Evolutionary conservation across 192 early-diverging fungal species (phyloP), one percentile per base, ranked within the genome.

Genomic region (Coemansia sp.): DNA sequence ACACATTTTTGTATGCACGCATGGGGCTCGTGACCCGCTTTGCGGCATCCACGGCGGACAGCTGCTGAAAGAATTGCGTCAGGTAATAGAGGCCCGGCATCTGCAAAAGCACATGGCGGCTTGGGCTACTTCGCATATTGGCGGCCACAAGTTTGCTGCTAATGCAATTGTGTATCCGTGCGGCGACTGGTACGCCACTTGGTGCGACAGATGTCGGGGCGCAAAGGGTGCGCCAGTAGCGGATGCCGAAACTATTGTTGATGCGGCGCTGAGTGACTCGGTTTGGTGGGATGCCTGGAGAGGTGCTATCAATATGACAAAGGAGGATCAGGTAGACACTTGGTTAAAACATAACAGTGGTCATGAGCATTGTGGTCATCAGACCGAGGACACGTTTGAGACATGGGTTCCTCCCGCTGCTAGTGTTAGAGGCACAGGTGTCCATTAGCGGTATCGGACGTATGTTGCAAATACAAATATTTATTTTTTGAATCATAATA

Each of bases 211-310:
- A 24, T 82, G 71, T 52, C 22, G 59, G 4, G 59, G 70, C 4
- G 27, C 27, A 27, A 44, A 16, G 27, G 55, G 32, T 10, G 16
- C 45, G 0, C 56, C 52, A 3, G 53, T 11, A 1, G 60, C 61
- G 11, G 71, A 76, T 41, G 74, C 79, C 1, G 49, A 67, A 29
- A 70, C 79, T 7, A 67, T 82, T 18, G 24, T 82, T 2, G 68
- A 76, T n/a, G 70, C 70, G 32, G 74, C 64, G 0, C 55, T 71
- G 7, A 47, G 62, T 38, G 64, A 76, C 18, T 37, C 61, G 9
- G 69, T 75, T 3, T 82, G 79, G 79, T 82, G 79, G 79, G 74
- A 76, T n/a, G 74, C 79, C 7, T 82, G 79, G 79, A 67, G 79
- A 32, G 79, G 79, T 18, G 79, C 79, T 41, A 73, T 66, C 13